A percentile compares a stretch with the other conserved stretches of the same genome.
Conservation (phyloP, 345 rosid genomes). For the Populus alba region DNA sequence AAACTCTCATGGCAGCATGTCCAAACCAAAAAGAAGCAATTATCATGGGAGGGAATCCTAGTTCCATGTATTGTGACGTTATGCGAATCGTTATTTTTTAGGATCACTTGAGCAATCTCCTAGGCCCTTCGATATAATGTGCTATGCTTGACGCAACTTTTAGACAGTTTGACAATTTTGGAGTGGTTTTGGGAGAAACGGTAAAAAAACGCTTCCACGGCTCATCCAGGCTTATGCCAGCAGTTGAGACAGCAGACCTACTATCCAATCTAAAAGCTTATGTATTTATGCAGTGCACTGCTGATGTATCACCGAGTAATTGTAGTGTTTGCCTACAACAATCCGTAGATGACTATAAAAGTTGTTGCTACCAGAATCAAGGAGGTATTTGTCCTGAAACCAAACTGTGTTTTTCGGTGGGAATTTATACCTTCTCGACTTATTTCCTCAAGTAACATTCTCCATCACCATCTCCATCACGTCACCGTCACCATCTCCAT, state of each 20-base stretch:
- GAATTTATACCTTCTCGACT: slow-evolving; percentile 11
- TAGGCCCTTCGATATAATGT: accelerated
- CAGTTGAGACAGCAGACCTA: slow-evolving; percentile 7
- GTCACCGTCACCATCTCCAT: background rate
- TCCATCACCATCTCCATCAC: background rate
- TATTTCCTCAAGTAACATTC: background rate
- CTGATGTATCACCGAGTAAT: slow-evolving; percentile 21
- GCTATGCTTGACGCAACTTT: background rate
- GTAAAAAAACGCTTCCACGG: slow-evolving; percentile 19
- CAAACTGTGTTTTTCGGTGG: slow-evolving; percentile 27
- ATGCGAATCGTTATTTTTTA: slow-evolving; percentile 16
- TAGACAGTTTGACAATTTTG: slow-evolving; percentile 9
- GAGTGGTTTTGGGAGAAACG: slow-evolving; percentile 9
- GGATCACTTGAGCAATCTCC: slow-evolving; percentile 15
- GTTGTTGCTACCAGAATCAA: slow-evolving; percentile 22
- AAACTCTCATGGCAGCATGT: slow-evolving; percentile 12
- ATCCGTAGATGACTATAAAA: slow-evolving; percentile 1
- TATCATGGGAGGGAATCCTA: slow-evolving; percentile 12
- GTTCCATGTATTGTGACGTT: slow-evolving; percentile 26
- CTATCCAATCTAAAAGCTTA: slow-evolving; percentile 1
- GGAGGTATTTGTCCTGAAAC: slow-evolving; percentile 27
- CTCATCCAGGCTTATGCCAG: slow-evolving; percentile 9
- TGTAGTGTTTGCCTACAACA: slow-evolving; percentile 21
- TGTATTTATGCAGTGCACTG: slow-evolving; percentile 31
- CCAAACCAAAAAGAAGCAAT: slow-evolving; percentile 21